These are phyloP conservation scores for Rhododendron mucronatum DNA, from an alignment of 148 eudicot species.

Conservation along the genomic window DNA sequence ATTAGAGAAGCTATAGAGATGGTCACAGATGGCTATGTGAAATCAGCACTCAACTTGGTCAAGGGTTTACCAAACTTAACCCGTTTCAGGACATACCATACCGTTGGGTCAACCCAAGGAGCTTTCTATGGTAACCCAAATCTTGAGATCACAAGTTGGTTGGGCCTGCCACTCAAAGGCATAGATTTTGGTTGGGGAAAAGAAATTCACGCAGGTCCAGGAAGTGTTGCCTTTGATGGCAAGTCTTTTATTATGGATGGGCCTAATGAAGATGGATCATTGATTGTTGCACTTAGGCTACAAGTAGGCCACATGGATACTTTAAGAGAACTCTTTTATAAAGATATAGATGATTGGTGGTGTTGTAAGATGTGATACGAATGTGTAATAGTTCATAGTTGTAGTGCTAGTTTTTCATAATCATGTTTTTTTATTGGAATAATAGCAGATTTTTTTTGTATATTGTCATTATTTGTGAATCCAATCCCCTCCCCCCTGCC, in stretches of 20 bases:
- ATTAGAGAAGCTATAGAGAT: not conserved
- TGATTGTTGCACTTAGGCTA: not conserved
- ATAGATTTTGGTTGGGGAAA: conserved; percentile 7
- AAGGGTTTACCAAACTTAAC: not conserved
- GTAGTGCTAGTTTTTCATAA: not conserved
- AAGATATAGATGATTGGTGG: not conserved
- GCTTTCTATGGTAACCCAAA: conserved; percentile 7
- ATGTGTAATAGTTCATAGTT: not conserved
- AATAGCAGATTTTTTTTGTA: too few relatives aligned
- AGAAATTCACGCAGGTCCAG: conserved; percentile 3
- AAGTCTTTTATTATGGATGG: not conserved
- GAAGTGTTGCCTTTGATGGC: not conserved
- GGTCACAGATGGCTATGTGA: not conserved
- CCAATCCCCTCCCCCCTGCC: too few relatives aligned
- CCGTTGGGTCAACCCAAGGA: not conserved
- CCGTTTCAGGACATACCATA: not conserved
- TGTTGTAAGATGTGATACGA: conserved; percentile 19
- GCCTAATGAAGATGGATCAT: not conserved
- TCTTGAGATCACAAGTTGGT: not conserved
- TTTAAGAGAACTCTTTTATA: not conserved
- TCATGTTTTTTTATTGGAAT: not conserved
- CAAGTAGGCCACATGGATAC: conserved; percentile 1
- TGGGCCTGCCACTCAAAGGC: not conserved
- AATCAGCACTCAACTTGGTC: not conserved
- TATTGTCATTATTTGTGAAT: not conserved